Evolutionary conservation across 164 flowering plant genomes (phyloP).

Genomic region (Vitis amurensis): DNA sequence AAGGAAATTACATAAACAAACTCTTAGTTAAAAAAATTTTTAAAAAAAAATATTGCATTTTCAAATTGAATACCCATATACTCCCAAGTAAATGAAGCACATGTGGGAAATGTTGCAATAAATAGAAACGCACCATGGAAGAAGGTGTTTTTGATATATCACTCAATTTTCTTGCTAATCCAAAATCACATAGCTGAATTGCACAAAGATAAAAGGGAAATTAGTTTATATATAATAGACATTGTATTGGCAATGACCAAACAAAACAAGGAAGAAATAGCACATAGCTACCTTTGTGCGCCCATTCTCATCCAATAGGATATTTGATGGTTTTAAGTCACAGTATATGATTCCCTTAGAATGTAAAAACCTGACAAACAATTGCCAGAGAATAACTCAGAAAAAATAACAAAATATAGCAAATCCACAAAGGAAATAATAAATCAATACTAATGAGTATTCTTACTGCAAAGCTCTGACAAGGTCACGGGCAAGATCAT

Average conservation of each 20-base stretch:
- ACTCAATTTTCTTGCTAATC: slow-evolving; percentile 75
- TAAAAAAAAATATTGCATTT: not conserved
- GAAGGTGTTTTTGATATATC: slow-evolving; percentile 79
- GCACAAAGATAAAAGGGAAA: slow-evolving; percentile 7
- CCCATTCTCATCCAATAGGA: slow-evolving; percentile 93
- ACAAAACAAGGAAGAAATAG: not conserved
- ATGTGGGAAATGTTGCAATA: not conserved
- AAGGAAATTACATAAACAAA: not conserved
- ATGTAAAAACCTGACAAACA: slow-evolving; percentile 69
- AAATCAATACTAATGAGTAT: slow-evolving; percentile 3
- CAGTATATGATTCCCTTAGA: slow-evolving; percentile 92
- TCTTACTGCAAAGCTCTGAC: slow-evolving; percentile 80
- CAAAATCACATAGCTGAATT: slow-evolving; percentile 94
- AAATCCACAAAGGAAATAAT: not conserved
- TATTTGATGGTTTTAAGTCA: slow-evolving; percentile 95
- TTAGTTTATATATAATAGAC: not conserved
- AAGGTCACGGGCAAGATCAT: slow-evolving; percentile 71
- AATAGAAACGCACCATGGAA: slow-evolving; percentile 53
- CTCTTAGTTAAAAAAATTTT: not conserved
- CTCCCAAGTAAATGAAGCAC: not conserved
- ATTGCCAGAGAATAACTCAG: slow-evolving; percentile 6
- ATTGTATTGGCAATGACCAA: not conserved
- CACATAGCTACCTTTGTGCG: slow-evolving; percentile 63
- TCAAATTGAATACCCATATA: not conserved
- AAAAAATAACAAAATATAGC: slow-evolving; percentile 8